Conservation (phyloP, 345 rosid genomes). For the Schrenkiella parvula region DNA sequence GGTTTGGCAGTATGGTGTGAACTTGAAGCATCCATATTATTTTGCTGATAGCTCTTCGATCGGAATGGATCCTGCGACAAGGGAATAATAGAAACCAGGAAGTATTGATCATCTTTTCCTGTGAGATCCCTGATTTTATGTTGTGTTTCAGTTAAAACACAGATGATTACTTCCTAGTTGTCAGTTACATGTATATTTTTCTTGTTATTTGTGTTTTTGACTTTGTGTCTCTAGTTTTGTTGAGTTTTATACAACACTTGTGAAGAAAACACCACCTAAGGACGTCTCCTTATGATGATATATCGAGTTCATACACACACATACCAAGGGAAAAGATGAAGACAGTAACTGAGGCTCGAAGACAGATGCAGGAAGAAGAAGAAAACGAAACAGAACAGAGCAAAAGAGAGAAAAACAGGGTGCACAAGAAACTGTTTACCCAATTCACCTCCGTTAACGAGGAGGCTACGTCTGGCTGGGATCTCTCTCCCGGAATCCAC, state of each 20-base stretch:
- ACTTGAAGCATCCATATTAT: slow-evolving; percentile 86
- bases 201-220: not conserved
- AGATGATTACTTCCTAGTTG: not conserved
- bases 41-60: slow-evolving; percentile 72
- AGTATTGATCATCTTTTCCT: not conserved
- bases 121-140: not conserved
- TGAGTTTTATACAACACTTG: not conserved
- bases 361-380: no score
- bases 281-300: no score
- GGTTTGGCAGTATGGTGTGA: slow-evolving; percentile 65
- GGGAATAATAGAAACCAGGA: slow-evolving; percentile 42
- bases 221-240: not conserved
- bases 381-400: no score
- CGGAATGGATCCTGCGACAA: slow-evolving; percentile 57
- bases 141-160: slow-evolving; percentile 4
- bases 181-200: slow-evolving; percentile 6
- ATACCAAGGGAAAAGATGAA: no score
- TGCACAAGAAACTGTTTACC: no score
- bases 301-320: no score
- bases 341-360: no score
- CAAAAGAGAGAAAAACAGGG: no score
- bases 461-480: no score
- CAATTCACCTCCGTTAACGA: no score
- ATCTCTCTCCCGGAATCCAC: no score
- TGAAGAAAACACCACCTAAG: no score